These are phyloP conservation scores for Beauveria sp. DNA, from an alignment of 2,329 filamentous ascomycete genomes.

Conservation along the genomic window DNA sequence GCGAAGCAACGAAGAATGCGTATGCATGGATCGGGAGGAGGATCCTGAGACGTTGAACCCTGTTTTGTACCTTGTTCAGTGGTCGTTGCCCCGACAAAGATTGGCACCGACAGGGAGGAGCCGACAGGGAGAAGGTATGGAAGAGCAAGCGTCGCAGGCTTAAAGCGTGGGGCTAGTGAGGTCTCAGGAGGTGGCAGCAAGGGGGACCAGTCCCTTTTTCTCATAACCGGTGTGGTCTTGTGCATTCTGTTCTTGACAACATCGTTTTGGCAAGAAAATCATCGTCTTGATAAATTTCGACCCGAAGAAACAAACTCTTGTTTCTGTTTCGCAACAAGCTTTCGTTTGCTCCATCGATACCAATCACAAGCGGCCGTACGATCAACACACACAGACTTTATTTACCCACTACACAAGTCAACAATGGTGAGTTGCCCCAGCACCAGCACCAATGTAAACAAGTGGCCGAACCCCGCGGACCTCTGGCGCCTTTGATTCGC, in stretches of 20 bases:
- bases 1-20: not conserved
- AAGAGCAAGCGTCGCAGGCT: not conserved
- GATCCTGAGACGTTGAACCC: not conserved
- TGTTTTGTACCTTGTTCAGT: slow-evolving; percentile 3
- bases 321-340: not conserved
- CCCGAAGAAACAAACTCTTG: not conserved
- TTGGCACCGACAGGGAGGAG: slow-evolving; percentile 16
- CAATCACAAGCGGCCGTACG: not conserved
- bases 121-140: slow-evolving; percentile 9
- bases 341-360: not conserved
- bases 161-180: slow-evolving; percentile 5
- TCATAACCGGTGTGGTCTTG: not conserved
- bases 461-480: slow-evolving; percentile 21
- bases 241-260: slow-evolving; percentile 8
- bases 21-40: not conserved
- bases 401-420: slow-evolving; percentile 14
- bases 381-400: not conserved
- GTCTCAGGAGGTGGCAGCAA: slow-evolving; percentile 9
- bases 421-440: slow-evolving; percentile 33
- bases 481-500: slow-evolving; percentile 25
- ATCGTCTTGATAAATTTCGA: not conserved
- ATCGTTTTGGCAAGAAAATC: not conserved
- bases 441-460: slow-evolving; percentile 26
- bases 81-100: slow-evolving; percentile 28
- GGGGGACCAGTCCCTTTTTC: slow-evolving; percentile 1